Evolutionary conservation across 306 rosid genomes (phyloP), one percentile per base, ranked within the genome.

Genomic region (Vicia faba): DNA sequence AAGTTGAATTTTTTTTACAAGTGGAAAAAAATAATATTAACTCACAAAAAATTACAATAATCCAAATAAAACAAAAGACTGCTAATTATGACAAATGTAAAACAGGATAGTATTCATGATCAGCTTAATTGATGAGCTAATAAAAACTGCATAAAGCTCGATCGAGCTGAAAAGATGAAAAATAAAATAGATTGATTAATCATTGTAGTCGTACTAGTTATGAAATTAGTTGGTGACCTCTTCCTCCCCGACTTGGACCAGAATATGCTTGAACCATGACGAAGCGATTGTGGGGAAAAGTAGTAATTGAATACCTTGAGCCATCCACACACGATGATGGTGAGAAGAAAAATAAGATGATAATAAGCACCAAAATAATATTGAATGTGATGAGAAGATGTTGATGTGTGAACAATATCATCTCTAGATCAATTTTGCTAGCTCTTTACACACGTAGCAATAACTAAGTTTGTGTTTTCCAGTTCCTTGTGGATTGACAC

Each of bases 241-340:
- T 55, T 28, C 88, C 85, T 26, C 73, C 23, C 39, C 33, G 36
- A 61, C 84, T 85, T 13, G 88, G 95, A 57, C 88, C 96, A 36
- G 86, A 78, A 59, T 84, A 82, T 65, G 91, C 87, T 75, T 64
- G 66, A 61, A 68, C 83, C 35, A 72, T 70, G 50, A 45, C 44
- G 61, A 78, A 71, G 43, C 39, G 48, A 59, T 44, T 54, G 14
- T 33, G 13, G 28, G 78, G 11, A 2, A 56, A 19, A 69, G 12
- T 9, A 19, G 58, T n/a, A 15, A 41, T 9, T 54, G 62, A 44
- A 63, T 50, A 26, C 80, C 89, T 84, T 1, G 79, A 78, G 15
- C 79, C 81, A 33, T 82, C 80, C 15, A 75, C 76, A 12, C 79
- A 75, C 70, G 63, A 63, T n/a, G 46, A 6, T 25, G n/a, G n/a